phyloP scores from a whole-genome alignment of 202 grass and related monocot species.

The Cymbopogon flexuosus region DNA sequence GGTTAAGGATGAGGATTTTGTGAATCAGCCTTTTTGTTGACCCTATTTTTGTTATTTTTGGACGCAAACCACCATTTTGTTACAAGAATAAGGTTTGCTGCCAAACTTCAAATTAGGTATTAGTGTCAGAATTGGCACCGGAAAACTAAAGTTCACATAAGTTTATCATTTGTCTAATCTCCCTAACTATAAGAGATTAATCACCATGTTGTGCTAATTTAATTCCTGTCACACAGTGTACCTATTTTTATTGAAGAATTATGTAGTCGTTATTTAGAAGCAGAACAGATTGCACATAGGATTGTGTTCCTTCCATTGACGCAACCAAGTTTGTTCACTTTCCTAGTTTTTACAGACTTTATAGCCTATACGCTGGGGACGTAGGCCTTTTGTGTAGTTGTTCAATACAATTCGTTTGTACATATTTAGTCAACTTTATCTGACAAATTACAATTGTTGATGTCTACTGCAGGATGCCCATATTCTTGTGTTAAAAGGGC shows the following conservation, averaged over 20 bases:
- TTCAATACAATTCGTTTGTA: neutral
- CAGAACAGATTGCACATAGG: neutral
- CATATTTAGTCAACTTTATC: conserved; percentile 20
- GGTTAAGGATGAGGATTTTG: neutral
- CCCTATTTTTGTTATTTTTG: neutral
- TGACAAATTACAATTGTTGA: conserved; percentile 7
- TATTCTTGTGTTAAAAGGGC: conserved; percentile 94
- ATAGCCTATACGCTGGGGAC: neutral
- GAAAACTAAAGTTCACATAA: conserved; percentile 6
- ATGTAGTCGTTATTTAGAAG: neutral
- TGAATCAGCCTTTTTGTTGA: neutral
- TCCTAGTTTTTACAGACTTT: conserved; percentile 3
- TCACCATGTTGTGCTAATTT: conserved; percentile 1
- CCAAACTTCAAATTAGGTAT: neutral
- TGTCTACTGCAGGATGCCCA: conserved; percentile 61
- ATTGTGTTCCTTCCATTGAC: neutral
- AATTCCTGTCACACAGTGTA: neutral
- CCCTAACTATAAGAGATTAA: neutral
- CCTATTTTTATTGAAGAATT: neutral
- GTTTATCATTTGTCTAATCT: neutral
- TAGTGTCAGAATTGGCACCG: conserved; percentile 8
- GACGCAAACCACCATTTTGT: neutral
- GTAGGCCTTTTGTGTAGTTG: neutral
- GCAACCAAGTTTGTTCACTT: neutral
- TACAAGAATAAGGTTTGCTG: neutral